These are phyloP conservation scores for Erodium moschatum DNA, from an alignment of 441 rosid species.

Conservation along the genomic window DNA sequence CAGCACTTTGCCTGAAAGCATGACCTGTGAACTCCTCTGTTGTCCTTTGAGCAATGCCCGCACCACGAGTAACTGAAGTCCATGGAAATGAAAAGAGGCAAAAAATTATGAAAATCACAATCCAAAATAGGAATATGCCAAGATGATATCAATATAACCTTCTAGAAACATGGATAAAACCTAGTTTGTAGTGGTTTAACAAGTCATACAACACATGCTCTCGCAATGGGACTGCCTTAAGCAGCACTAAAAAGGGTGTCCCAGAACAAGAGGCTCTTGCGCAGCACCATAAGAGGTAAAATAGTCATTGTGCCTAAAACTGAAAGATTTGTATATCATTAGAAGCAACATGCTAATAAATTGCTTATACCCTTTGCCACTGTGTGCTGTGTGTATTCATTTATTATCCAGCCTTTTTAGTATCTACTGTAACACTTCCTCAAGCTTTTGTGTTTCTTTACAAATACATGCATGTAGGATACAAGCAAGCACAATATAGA, in stretches of 20 bases:
- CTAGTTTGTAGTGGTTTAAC: neutral
- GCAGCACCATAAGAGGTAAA: neutral
- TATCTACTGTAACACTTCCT: neutral
- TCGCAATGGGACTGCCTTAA: neutral
- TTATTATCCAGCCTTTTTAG: neutral
- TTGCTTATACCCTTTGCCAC: neutral
- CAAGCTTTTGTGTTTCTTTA: neutral
- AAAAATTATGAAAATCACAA: neutral
- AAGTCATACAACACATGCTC: constrained; percentile 2
- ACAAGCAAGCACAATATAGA: neutral
- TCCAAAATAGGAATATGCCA: neutral
- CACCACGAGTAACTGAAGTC: constrained; percentile 28
- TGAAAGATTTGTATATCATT: neutral
- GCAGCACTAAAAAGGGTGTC: neutral
- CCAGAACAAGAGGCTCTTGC: neutral
- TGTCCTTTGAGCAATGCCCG: constrained; percentile 25
- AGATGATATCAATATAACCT: neutral
- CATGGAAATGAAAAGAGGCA: neutral
- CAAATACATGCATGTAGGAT: neutral
- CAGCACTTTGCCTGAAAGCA: constrained; percentile 28
- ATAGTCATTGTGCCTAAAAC: neutral
- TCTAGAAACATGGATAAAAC: neutral
- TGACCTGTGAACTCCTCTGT: constrained; percentile 28
- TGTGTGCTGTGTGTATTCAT: neutral
- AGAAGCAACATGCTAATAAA: neutral